phyloP scores from a whole-genome alignment of 176 grass and related monocot genomes.

The Pontederia paniculata region DNA sequence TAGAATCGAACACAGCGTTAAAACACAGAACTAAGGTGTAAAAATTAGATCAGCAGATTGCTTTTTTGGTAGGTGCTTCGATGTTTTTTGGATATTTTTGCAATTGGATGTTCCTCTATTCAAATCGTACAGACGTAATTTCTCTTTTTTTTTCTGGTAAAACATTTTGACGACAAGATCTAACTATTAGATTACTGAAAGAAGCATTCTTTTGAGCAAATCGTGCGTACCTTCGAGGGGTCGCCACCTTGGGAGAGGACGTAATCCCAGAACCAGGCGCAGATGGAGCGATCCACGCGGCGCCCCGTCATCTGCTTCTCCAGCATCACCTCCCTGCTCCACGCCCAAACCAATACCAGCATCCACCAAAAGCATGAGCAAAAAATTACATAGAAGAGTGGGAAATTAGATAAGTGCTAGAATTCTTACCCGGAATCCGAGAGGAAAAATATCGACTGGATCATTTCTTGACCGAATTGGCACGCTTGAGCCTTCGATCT shows the following conservation, averaged over 20 bases:
- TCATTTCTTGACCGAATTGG: conserved; percentile 22
- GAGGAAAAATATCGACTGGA: conserved; percentile 76
- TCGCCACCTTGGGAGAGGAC: conserved; percentile 56
- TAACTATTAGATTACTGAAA: no score
- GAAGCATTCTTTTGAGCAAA: background rate
- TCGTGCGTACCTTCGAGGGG: conserved; percentile 42
- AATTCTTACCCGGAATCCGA: conserved; percentile 64
- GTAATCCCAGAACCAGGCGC: conserved; percentile 80
- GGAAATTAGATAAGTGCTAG: background rate
- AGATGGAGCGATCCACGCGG: conserved; percentile 82
- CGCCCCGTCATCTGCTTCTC: conserved; percentile 90
- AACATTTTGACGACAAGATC: no score
- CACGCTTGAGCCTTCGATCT: no score
- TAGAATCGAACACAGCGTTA: no score
- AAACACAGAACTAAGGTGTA: no score
- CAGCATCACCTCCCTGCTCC: conserved; percentile 75
- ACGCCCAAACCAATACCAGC: background rate
- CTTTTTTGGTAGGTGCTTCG: no score
- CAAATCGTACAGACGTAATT: no score
- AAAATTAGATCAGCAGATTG: no score
- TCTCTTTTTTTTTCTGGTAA: no score
- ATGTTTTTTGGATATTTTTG: no score
- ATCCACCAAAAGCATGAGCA: background rate
- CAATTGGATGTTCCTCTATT: no score
- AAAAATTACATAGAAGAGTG: background rate